Conservation (phyloP, 768 basidiomycete species). For the Tephrocybe rancida region DNA sequence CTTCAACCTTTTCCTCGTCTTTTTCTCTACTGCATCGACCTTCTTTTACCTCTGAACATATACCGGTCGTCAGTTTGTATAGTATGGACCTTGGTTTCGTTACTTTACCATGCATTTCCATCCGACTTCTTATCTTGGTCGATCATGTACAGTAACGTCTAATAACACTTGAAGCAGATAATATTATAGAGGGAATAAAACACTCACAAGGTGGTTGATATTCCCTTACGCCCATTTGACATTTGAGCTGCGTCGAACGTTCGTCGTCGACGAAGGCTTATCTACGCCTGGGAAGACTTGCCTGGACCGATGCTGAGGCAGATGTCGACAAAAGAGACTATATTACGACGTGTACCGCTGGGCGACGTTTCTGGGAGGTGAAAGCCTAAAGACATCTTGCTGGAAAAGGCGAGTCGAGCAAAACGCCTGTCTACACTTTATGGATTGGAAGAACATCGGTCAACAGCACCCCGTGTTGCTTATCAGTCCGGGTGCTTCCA, state of each 20-base stretch:
- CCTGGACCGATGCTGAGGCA: too few species aligned
- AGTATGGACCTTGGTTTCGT: not conserved
- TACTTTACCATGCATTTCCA: slow-evolving; percentile 10
- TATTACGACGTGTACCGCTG: too few species aligned
- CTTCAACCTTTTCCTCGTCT: not conserved
- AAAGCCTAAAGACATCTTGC: not conserved
- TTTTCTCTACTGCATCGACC: not conserved
- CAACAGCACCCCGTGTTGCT: not conserved
- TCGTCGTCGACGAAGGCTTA: too few species aligned
- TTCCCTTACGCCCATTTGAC: too few species aligned
- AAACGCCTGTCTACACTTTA: not conserved
- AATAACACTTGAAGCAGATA: not conserved
- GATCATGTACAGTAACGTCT: slow-evolving; percentile 7
- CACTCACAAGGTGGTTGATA: not conserved
- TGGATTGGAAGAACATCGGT: not conserved
- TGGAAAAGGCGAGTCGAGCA: not conserved
- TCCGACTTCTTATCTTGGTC: not conserved
- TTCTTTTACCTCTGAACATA: not conserved
- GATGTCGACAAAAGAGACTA: too few species aligned
- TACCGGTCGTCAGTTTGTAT: not conserved
- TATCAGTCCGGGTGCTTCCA: not conserved
- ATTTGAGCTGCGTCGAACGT: too few species aligned
- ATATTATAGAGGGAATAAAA: not conserved
- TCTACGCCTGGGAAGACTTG: too few species aligned
- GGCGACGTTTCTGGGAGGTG: too few species aligned